Conservation (phyloP, 331 rosid genomes). For the Malus hybrid region DNA sequence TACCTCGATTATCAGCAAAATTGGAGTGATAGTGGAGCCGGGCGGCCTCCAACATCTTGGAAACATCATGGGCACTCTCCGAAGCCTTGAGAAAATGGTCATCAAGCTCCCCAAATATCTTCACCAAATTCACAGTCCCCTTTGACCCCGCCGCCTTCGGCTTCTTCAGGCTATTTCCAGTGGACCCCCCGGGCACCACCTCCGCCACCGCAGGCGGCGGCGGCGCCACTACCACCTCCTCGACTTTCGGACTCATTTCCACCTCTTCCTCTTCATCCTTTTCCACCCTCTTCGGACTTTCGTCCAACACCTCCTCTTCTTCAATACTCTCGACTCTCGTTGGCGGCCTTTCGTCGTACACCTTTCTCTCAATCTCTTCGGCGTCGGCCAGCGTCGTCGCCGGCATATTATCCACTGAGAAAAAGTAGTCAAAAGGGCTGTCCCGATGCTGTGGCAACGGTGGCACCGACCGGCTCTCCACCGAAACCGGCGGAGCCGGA, state of each 20-base stretch:
- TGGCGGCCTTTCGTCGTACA: slow-evolving; percentile 32
- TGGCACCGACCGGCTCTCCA: slow-evolving; percentile 10
- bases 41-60: slow-evolving; percentile 95
- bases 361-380: slow-evolving; percentile 34
- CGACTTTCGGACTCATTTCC: background rate
- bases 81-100: slow-evolving; percentile 90
- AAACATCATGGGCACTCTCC: slow-evolving; percentile 76
- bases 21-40: slow-evolving; percentile 92
- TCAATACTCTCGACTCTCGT: slow-evolving; percentile 16
- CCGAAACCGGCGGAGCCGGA: slow-evolving; percentile 11
- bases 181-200: background rate
- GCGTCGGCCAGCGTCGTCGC: slow-evolving; percentile 41
- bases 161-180: slow-evolving; percentile 39
- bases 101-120: slow-evolving; percentile 51
- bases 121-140: slow-evolving; percentile 25
- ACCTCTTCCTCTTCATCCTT: slow-evolving; percentile 10
- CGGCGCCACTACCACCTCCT: slow-evolving; percentile 1
- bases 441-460: slow-evolving; percentile 30
- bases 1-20: slow-evolving; percentile 95
- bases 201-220: background rate
- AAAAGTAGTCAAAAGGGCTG: slow-evolving; percentile 51
- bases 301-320: slow-evolving; percentile 4
- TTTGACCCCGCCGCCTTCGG: slow-evolving; percentile 36
- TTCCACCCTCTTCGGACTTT: slow-evolving; percentile 14
- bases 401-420: slow-evolving; percentile 51